Evolutionary conservation across 1,139 yeast species (phyloP), one percentile per base, ranked within the genome.

Genomic region (Scheffersomyces segobiensis): DNA sequence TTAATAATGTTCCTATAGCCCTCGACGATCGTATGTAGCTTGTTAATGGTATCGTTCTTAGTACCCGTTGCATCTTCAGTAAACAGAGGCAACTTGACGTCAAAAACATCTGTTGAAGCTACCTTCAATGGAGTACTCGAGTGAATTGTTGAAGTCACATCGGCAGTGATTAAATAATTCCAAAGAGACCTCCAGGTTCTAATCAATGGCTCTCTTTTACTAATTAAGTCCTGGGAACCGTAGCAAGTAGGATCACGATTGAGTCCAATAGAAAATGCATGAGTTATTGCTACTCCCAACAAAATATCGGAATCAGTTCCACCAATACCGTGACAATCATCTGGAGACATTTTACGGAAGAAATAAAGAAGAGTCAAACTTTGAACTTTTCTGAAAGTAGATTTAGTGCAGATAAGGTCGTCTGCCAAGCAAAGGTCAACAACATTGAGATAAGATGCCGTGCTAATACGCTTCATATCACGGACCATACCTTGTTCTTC

Each of bases 261-360:
- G 53, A 80, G 68, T 0, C 84, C 84, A 55, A 79, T 79, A 5
- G 81, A 71, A 53, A 77, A 61, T 0, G 84, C 82, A 61, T 80
- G 84, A 42, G 72, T 70, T 20, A 79, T 67, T 17, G 76, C 73
- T 1, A 73, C 68, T 0, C 83, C 82, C 56, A 79, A 71, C 42
- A 79, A 67, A 12, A 78, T 68, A 55, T 78, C 80, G 12, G 79
- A 72, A 61, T 80, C 83, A 0, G 79, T 73, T 5, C 81, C 80
- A 50, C 82, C 77, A 26, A 80, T 68, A 1, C 84, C 84, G 61
- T 75, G 79, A 59, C 80, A 72, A 63, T 80, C 83, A 61, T 76
- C 76, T 1, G 84, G 83, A 6, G 77, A 73, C 10, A 79, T 76
- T 54, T 70, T 72, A 48, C 79, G 66, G 63, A 78, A 80, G 58